Percentiles rank a stretch among this genome's conserved stretches.
Evolutionary conservation across 805 yeast genomes (phyloP).

Genomic region (Metahyphopichia silvanorum): DNA sequence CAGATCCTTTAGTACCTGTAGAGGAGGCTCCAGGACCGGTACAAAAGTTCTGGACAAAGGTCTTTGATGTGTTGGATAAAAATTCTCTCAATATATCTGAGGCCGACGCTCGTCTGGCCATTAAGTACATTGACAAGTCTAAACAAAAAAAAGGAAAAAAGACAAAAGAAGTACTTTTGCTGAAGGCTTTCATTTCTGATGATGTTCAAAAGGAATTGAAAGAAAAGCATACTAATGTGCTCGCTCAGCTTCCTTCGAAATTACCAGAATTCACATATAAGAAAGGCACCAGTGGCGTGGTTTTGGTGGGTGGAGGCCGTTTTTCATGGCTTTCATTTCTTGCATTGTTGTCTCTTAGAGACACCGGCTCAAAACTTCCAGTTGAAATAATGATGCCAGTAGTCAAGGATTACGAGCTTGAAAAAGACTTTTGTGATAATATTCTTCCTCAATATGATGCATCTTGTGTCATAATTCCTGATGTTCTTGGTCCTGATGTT

Average conservation of each 20-base stretch:
- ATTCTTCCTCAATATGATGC: slow-evolving; percentile 63
- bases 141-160: slow-evolving; percentile 13
- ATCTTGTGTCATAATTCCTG: slow-evolving; percentile 54
- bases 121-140: slow-evolving; percentile 17
- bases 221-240: slow-evolving; percentile 16
- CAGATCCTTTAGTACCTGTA: too few relatives aligned
- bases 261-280: slow-evolving; percentile 16
- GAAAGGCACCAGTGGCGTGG: slow-evolving; percentile 26
- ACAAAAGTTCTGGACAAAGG: slow-evolving; percentile 25
- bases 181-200: slow-evolving; percentile 22
- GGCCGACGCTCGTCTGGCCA: slow-evolving; percentile 14
- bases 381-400: slow-evolving; percentile 37
- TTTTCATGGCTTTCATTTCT: slow-evolving; percentile 36
- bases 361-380: slow-evolving; percentile 35
- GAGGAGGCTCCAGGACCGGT: too few relatives aligned
- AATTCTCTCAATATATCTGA: slow-evolving; percentile 12
- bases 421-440: slow-evolving; percentile 47
- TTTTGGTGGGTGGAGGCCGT: slow-evolving; percentile 32
- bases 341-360: slow-evolving; percentile 28
- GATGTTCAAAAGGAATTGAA: slow-evolving; percentile 18
- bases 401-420: slow-evolving; percentile 27
- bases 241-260: slow-evolving; percentile 20
- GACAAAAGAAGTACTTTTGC: slow-evolving; percentile 21
- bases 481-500: slow-evolving; percentile 52
- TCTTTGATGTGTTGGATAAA: slow-evolving; percentile 19